Evolutionary conservation across 306 rosid species (phyloP), one percentile per base, ranked within the genome.

Genomic region (Ormosia semicastrata): DNA sequence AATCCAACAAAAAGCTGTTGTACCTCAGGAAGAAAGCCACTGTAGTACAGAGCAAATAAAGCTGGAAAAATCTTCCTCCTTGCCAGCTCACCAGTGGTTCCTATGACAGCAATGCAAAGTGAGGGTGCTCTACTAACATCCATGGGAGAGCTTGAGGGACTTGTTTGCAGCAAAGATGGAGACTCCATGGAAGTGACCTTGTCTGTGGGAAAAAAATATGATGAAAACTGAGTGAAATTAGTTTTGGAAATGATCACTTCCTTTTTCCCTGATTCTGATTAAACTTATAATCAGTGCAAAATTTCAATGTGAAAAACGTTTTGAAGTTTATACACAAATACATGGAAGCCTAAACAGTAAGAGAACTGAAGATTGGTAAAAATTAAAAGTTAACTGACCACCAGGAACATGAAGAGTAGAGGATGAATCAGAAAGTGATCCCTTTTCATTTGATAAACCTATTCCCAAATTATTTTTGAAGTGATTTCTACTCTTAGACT

Each of bases 1-100:
- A 32, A 50, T 8, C 33, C 17, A 74, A 57, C 56, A 44, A 75
- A 82, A 46, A 11, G 15, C 58, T 49, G 58, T 54, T 76, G 75
- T 85, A 95, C 98, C 95, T 95, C 91, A 47, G 97, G 98, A 80
- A 94, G 97, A 88, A 89, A 94, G 73, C 98, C 97, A 74, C 92
- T 93, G 76, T 90, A 90, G 86, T 90, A 94, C 78, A 94, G 86
- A 67, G 98, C 97, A 89, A 94, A 94, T 72, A 94, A 72, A 50
- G 98, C 98, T 4, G 97, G 97, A 79, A 94, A 94, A 82, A 94
- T 84, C 88, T 94, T 94, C 68, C 90, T 71, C 89, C 86, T 91
- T 3, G 98, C 98, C 60, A 94, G 89, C 83, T 91, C 97, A 78
- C 98, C 98, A 34, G 98, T 93, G 69, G 97, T 97, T 89, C 97